A percentile compares a stretch with the other conserved stretches of the same genome.
Conservation (phyloP, 805 yeast genomes). For the Zygosaccharomyces gambellarensis region DNA sequence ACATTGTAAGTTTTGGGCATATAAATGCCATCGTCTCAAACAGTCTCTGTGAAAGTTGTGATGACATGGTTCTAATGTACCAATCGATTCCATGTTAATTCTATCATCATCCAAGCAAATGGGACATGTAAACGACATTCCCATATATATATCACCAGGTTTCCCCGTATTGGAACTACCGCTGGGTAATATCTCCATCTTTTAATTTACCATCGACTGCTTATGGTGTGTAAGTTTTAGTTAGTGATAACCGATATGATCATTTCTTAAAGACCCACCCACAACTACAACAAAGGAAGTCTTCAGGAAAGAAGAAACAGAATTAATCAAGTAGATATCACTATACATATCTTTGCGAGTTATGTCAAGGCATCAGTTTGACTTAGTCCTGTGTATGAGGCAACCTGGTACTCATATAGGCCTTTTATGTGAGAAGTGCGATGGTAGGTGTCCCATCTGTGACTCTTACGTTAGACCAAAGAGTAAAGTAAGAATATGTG, state of each 20-base stretch:
- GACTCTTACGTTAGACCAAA: conserved; percentile 78
- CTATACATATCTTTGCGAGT: neutral
- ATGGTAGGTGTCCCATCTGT: conserved; percentile 87
- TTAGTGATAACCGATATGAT: neutral
- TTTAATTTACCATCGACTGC: neutral
- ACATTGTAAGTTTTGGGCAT: conserved; percentile 25
- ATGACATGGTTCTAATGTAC: conserved; percentile 42
- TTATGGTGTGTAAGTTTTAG: neutral
- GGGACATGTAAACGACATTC: conserved; percentile 40
- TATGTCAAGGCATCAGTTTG: conserved; percentile 90
- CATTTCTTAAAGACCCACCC: neutral
- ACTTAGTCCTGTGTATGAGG: conserved; percentile 75
- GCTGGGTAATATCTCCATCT: neutral
- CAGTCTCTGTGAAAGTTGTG: conserved; percentile 58
- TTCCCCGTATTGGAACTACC: neutral
- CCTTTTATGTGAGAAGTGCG: conserved; percentile 74
- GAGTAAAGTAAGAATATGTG: conserved; percentile 66
- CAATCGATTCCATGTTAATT: conserved; percentile 14
- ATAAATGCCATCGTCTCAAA: conserved; percentile 47
- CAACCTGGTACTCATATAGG: conserved; percentile 77
- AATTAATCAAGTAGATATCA: neutral
- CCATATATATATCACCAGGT: neutral
- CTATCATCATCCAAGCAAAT: conserved; percentile 49
- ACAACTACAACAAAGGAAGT: neutral
- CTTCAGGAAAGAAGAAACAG: neutral